These are phyloP conservation scores for Senecio squalidus DNA, from an alignment of 140 eudicot genomes.

Conservation along the genomic window DNA sequence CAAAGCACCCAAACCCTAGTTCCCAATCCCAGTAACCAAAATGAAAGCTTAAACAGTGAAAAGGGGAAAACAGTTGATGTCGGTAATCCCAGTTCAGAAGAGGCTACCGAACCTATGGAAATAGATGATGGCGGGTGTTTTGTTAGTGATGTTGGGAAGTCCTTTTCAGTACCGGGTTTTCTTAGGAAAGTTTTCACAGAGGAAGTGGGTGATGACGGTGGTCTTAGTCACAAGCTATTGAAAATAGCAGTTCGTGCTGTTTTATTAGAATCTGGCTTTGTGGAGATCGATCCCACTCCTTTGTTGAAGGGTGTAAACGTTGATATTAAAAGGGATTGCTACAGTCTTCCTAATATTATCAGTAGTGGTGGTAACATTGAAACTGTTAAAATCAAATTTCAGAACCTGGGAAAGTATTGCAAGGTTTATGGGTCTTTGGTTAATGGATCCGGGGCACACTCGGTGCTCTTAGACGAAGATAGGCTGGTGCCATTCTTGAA, in stretches of 20 bases:
- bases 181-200: constrained; percentile 62
- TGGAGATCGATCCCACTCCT: constrained; percentile 42
- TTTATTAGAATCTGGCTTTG: constrained; percentile 71
- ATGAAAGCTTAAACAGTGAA: constrained; percentile 12
- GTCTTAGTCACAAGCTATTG: constrained; percentile 29
- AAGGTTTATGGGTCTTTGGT: constrained; percentile 58
- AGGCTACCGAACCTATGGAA: constrained; percentile 40
- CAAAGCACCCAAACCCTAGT: constrained; percentile 11
- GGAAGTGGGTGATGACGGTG: constrained; percentile 48
- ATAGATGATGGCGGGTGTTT: constrained; percentile 24
- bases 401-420: constrained; percentile 62
- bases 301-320: constrained; percentile 27
- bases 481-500: constrained; percentile 54
- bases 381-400: constrained; percentile 57
- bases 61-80: constrained; percentile 9
- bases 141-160: constrained; percentile 14
- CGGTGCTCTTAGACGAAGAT: constrained; percentile 47
- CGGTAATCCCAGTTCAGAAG: constrained; percentile 24
- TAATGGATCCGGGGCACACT: constrained; percentile 34
- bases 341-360: constrained; percentile 46
- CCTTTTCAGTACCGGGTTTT: constrained; percentile 71
- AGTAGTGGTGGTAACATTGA: background rate
- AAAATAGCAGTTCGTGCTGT: constrained; percentile 74
- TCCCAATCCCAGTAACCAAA: constrained; percentile 9
- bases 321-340: constrained; percentile 35